Evolutionary conservation across 768 basidiomycete genomes (phyloP), one percentile per base, ranked within the genome.

Genomic region (Suillus occidentalis): DNA sequence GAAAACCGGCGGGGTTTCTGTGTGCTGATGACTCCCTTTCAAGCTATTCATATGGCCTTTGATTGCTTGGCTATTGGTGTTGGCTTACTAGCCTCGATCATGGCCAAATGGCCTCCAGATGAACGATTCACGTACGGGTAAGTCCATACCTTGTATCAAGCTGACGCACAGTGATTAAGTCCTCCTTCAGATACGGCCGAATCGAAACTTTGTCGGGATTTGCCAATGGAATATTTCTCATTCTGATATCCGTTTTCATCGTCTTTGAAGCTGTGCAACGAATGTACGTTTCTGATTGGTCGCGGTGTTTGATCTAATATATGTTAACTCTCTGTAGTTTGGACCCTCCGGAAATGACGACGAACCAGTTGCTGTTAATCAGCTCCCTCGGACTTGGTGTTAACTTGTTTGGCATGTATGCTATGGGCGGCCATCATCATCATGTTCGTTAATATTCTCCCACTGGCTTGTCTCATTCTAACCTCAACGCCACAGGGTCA

Each of bases 1-100:
- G 50, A 50, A 28, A 5, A 22, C 36, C 20, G 49, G n/a, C 14
- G 7, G 37, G n/a, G 22, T 63, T 55, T 37, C 20, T 63, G 59
- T 13, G 50, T 61, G 57, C 10, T 65, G 59, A 67, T 9, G 60
- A 52, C 63, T 6, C 20, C 39, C 20, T 12, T 55, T 20, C 22
- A 68, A 99, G 97, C 97, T 25, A 99, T 99, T 43, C 97, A 99
- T 73, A 99, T 99, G 97, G 94, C 95, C 13, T 99, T 99, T 70
- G 97, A 99, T 78, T 99, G 97, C 73, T 88, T 98, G 85, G 97
- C 97, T 0, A 94, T 99, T 60, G 95, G 88, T 0, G 93, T 99
- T 61, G 97, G 97, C 2, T 84, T 99, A 3, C 88, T 97, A 63
- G 97, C 97, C 6, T 96, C 94, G 10, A 92, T 99, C 6, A 99